Evolutionary conservation across 1,139 yeast genomes (phyloP), one percentile per base, ranked within the genome.

Genomic region (Pichia sp.): DNA sequence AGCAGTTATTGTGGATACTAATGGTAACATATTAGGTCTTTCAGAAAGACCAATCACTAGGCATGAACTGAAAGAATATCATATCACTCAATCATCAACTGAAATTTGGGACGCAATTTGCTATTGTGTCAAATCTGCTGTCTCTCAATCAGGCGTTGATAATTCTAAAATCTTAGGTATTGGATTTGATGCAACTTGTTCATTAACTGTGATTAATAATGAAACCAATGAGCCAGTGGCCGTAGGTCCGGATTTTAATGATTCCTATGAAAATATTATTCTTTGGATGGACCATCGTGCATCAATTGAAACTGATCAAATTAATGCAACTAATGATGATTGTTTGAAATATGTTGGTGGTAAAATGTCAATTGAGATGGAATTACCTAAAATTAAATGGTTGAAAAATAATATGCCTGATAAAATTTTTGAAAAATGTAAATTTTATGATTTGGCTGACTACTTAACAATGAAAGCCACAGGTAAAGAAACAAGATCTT

Each of bases 241-340:
- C 0, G 97, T 90, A 16, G 98, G 98, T 15, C 98, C 98, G 1
- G 87, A 90, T 62, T 92, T 87, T 64, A 56, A 68, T 38, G 82
- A 87, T 60, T 59, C 71, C 39, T 76, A 76, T 55, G 95, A 90
- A 63, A 89, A 92, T 66, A 83, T 92, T 60, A 81, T 92, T 46
- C 70, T 92, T 51, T 92, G 98, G 97, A 90, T 92, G 97, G 98
- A 92, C 68, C 98, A 92, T 67, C 77, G 98, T 56, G 97, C 98
- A 1, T 81, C 74, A n/a, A 72, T 73, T n/a, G 96, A 90, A 65
- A 89, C 97, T 22, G 70, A 79, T 53, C 76, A 72, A 47, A 89
- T 92, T 66, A 90, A 90, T 66, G 79, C 83, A 42, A 84, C 96
- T 1, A 77, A 77, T 39, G 95, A 88, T 64, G 80, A 78, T 59